A percentile compares a stretch with the other conserved stretches of the same genome.
Evolutionary conservation across 768 basidiomycete genomes (phyloP).

Genomic region (Russula abietina): DNA sequence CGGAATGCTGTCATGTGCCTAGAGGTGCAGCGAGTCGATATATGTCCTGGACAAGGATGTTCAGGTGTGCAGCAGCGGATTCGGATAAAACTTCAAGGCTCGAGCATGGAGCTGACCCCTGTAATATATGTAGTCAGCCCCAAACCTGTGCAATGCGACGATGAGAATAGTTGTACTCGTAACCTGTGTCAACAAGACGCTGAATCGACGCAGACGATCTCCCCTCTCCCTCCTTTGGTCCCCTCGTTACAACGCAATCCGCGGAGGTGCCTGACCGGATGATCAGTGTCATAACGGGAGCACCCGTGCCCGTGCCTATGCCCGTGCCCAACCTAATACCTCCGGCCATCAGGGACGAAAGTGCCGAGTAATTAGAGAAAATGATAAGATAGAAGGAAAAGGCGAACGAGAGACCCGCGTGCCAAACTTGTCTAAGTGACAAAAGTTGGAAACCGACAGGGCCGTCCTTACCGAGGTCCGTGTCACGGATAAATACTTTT

Average conservation of each 20-base stretch:
- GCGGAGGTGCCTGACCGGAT: not conserved
- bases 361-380: not conserved
- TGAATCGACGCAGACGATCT: not conserved
- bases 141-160: not conserved
- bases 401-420: not conserved
- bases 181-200: not conserved
- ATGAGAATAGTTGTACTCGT: not conserved
- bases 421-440: not conserved
- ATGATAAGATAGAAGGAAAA: not conserved
- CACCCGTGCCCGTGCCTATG: not conserved
- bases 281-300: not conserved
- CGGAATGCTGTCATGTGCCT: not conserved
- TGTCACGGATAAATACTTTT: not conserved
- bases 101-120: not conserved
- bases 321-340: not conserved
- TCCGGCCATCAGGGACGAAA: not conserved
- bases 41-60: not conserved
- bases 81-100: not conserved
- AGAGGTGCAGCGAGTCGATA: not conserved
- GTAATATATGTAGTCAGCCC: not conserved
- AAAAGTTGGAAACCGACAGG: not conserved
- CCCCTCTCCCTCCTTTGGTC: not conserved
- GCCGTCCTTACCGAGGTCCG: no score
- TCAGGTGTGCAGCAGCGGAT: not conserved
- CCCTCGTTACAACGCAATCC: not conserved